A percentile compares a stretch with the other conserved stretches of the same genome.
Conservation (phyloP, 805 yeast species). For the Henningerozyma blattae region DNA sequence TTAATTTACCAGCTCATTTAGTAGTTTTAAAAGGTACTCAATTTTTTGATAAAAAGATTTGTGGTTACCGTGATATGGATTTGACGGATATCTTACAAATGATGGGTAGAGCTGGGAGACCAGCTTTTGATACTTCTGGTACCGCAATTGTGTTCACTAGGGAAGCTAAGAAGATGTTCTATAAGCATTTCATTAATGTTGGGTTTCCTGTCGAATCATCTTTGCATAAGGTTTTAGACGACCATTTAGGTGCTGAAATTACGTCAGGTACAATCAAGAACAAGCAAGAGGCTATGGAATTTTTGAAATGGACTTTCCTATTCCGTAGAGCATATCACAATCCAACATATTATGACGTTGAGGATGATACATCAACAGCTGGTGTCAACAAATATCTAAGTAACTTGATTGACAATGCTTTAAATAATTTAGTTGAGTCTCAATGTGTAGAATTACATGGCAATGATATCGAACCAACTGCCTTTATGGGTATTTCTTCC, state of each 20-base stretch:
- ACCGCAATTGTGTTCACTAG: slow-evolving; percentile 85
- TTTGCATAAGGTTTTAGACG: slow-evolving; percentile 66
- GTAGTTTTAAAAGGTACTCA: slow-evolving; percentile 96
- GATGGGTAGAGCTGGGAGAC: slow-evolving; percentile 99
- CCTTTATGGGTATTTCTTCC: slow-evolving; percentile 74
- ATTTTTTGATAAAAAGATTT: slow-evolving; percentile 84
- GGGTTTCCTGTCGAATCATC: slow-evolving; percentile 95
- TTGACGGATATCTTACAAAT: slow-evolving; percentile 94
- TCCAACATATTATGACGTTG: slow-evolving; percentile 85
- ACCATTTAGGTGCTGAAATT: slow-evolving; percentile 92
- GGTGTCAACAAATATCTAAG: slow-evolving; percentile 51
- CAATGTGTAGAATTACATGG: slow-evolving; percentile 48
- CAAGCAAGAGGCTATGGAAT: slow-evolving; percentile 84
- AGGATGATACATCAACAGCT: slow-evolving; percentile 42
- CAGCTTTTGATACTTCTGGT: slow-evolving; percentile 89
- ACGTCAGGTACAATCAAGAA: slow-evolving; percentile 87
- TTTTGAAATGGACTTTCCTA: slow-evolving; percentile 93
- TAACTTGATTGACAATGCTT: slow-evolving; percentile 53
- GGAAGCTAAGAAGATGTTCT: slow-evolving; percentile 71
- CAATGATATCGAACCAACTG: slow-evolving; percentile 50
- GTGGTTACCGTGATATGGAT: slow-evolving; percentile 89
- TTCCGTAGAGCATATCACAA: slow-evolving; percentile 88
- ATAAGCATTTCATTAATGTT: slow-evolving; percentile 73
- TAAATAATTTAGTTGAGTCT: slow-evolving; percentile 57
- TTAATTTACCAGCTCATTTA: slow-evolving; percentile 96